Evolutionary conservation across 306 rosid genomes (phyloP).

Genomic region (Astragalus glycyphyllos): DNA sequence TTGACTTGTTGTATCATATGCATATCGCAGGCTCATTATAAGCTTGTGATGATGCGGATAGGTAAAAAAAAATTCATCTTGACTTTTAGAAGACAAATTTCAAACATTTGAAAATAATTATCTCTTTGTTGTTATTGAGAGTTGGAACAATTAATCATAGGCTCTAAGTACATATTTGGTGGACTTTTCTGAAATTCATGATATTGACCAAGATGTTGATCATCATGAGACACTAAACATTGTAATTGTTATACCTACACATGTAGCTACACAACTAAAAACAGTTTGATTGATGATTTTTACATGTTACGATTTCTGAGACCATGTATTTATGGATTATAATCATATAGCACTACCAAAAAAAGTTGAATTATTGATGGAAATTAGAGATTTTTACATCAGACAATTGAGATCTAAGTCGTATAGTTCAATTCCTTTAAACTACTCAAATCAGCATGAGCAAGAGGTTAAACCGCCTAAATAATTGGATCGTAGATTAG

Average conservation of each 20-base stretch:
- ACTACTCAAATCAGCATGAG: too few species aligned
- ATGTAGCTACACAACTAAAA: constrained; percentile 31
- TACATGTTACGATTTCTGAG: constrained; percentile 21
- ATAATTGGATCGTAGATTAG: too few species aligned
- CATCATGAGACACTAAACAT: constrained; percentile 29
- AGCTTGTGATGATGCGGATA: constrained; percentile 15
- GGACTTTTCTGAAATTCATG: constrained; percentile 27
- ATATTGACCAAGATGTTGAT: constrained; percentile 32
- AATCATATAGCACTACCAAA: neutral
- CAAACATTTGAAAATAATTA: constrained; percentile 31
- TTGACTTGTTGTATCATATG: constrained; percentile 29
- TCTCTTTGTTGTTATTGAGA: neutral
- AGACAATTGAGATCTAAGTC: too few species aligned
- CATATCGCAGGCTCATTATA: constrained; percentile 11
- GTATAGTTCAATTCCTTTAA: too few species aligned
- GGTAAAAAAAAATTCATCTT: neutral
- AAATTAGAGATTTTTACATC: too few species aligned
- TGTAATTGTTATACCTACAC: constrained; percentile 20
- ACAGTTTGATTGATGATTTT: constrained; percentile 18
- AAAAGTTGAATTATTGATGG: too few species aligned
- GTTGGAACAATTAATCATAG: constrained; percentile 35
- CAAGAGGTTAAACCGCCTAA: too few species aligned
- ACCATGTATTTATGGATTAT: constrained; percentile 29
- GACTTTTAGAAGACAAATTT: neutral
- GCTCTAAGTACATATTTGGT: constrained; percentile 41